phyloP scores from a whole-genome alignment of 129 eudicot genomes.

The Sambucus nigra region DNA sequence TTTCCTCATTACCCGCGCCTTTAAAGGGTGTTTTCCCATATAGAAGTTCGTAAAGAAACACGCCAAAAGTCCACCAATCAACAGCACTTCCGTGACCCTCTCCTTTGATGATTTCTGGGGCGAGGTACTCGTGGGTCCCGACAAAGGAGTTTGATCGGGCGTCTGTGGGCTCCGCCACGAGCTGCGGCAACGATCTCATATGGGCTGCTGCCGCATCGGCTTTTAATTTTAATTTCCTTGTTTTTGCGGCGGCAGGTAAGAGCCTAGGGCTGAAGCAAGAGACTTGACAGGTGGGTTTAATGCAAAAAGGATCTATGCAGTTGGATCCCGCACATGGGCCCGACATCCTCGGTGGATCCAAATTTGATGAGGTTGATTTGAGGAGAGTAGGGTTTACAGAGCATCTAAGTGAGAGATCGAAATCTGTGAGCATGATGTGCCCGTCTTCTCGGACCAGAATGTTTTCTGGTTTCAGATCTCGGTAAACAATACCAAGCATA shows the following conservation, averaged over 20 bases:
- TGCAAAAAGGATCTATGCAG: conserved; percentile 90
- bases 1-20: conserved; percentile 82
- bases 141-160: conserved; percentile 98
- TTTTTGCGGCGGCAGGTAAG: conserved; percentile 27
- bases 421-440: conserved; percentile 97
- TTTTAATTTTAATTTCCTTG: conserved; percentile 40
- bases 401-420: conserved; percentile 89
- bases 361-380: conserved; percentile 33
- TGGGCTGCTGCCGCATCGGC: conserved; percentile 25
- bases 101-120: conserved; percentile 95
- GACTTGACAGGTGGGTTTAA: conserved; percentile 79
- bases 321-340: conserved; percentile 83
- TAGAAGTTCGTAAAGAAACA: conserved; percentile 90
- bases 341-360: conserved; percentile 60
- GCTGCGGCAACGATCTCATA: conserved; percentile 50
- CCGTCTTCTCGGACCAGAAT: conserved; percentile 97
- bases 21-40: conserved; percentile 91
- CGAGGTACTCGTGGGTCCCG: conserved; percentile 93
- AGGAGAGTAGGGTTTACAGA: conserved; percentile 79
- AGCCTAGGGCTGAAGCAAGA: conserved; percentile 78
- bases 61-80: conserved; percentile 98
- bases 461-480: conserved; percentile 96
- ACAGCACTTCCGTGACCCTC: conserved; percentile 98
- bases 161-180: conserved; percentile 89
- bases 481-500: conserved; percentile 90